Percentiles rank a stretch among this genome's conserved stretches.
phyloP scores from a whole-genome alignment of 306 rosid species.

The Astragalus glycyphyllos region DNA sequence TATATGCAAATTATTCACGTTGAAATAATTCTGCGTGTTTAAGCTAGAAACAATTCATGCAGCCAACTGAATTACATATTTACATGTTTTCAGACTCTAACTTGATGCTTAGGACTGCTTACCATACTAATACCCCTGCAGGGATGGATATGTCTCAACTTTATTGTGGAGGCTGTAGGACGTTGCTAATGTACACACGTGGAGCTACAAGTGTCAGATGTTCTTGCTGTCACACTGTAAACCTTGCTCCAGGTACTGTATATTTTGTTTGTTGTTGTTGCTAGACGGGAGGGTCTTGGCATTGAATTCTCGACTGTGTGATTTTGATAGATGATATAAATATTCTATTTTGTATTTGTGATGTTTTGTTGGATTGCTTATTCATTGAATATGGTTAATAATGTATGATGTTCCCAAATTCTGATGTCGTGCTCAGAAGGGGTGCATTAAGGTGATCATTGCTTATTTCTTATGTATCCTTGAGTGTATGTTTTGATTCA shows the following conservation, averaged over 20 bases:
- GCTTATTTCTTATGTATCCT: slow-evolving; percentile 12
- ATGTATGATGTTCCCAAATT: slow-evolving; percentile 10
- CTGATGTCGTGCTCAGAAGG: neutral
- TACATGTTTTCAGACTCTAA: neutral
- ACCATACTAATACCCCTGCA: slow-evolving; percentile 47
- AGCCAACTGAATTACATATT: neutral
- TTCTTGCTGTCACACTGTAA: slow-evolving; percentile 90
- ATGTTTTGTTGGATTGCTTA: slow-evolving; percentile 38
- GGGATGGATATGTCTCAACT: slow-evolving; percentile 95
- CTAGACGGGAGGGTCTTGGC: slow-evolving; percentile 21
- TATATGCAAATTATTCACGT: slow-evolving; percentile 17
- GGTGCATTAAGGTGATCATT: neutral
- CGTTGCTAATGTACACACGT: slow-evolving; percentile 85
- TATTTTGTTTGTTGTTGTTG: neutral
- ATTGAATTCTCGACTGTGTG: slow-evolving; percentile 32
- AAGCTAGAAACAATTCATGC: slow-evolving; percentile 7
- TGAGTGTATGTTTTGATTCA: neutral
- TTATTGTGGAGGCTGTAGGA: slow-evolving; percentile 96
- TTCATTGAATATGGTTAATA: slow-evolving; percentile 28
- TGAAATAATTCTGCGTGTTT: slow-evolving; percentile 13
- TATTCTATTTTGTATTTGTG: slow-evolving; percentile 27
- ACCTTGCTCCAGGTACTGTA: slow-evolving; percentile 82
- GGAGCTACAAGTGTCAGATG: slow-evolving; percentile 98
- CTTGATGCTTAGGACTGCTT: slow-evolving; percentile 6
- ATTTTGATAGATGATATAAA: slow-evolving; percentile 12